A percentile compares a stretch with the other conserved stretches of the same genome.
Conservation (phyloP, 2,329 filamentous ascomycete genomes). For the Emergomyces pasteurianus region DNA sequence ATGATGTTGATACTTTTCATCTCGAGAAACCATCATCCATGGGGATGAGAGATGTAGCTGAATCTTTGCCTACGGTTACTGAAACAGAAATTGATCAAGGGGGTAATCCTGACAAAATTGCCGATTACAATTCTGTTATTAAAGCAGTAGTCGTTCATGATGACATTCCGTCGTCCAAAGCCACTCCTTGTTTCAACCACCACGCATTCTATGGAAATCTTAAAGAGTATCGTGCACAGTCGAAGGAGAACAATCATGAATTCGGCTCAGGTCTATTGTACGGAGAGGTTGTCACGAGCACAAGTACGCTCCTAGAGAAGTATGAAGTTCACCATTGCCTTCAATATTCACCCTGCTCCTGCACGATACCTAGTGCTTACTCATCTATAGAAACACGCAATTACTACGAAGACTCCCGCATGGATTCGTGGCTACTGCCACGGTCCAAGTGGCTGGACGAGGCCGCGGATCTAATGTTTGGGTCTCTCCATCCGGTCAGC, state of each 20-base stretch:
- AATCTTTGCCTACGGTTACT: constrained; percentile 36
- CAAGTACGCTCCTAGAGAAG: constrained; percentile 88
- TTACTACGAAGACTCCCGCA: constrained; percentile 64
- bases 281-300: constrained; percentile 85
- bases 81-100: constrained; percentile 24
- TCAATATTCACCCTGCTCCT: background rate
- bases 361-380: background rate
- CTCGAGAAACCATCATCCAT: constrained; percentile 56
- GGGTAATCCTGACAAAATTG: constrained; percentile 43
- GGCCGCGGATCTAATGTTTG: constrained; percentile 89
- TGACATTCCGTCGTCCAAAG: constrained; percentile 54
- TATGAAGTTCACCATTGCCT: constrained; percentile 23
- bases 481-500: constrained; percentile 74
- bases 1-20: constrained; percentile 71
- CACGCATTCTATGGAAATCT: constrained; percentile 64
- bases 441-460: constrained; percentile 74
- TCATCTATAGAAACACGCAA: constrained; percentile 52
- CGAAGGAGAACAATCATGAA: constrained; percentile 42
- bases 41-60: constrained; percentile 44
- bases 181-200: constrained; percentile 81
- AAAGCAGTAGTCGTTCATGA: constrained; percentile 69
- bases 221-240: constrained; percentile 49
- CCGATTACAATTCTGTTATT: constrained; percentile 61
- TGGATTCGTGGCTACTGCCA: constrained; percentile 81
- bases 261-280: constrained; percentile 78